These are phyloP conservation scores for Cyclotella cryptica DNA, from an alignment of 108 stramenopile genomes.

Conservation along the genomic window DNA sequence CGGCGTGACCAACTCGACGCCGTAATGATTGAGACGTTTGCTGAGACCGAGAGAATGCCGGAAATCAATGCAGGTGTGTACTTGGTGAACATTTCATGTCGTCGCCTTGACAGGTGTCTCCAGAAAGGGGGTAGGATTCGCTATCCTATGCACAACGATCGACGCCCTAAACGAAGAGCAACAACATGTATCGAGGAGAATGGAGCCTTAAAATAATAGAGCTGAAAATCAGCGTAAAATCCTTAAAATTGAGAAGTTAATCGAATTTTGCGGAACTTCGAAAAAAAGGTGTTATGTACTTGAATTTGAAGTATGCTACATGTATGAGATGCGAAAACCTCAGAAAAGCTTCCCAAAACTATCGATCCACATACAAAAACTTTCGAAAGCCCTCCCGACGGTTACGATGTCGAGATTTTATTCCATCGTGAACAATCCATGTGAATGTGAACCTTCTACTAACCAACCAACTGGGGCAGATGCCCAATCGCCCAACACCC, in stretches of 20 bases:
- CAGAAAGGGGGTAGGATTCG: not conserved
- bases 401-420: too few species aligned
- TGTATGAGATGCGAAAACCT: too few species aligned
- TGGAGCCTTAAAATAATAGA: too few species aligned
- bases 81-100: not conserved
- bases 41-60: slow-evolving; percentile 1
- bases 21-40: not conserved
- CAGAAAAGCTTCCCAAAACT: too few species aligned
- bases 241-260: too few species aligned
- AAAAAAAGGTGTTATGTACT: not conserved
- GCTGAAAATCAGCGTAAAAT: too few species aligned
- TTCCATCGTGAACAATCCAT: not conserved
- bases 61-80: not conserved
- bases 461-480: not conserved
- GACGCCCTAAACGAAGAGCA: too few species aligned
- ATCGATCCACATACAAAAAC: too few species aligned
- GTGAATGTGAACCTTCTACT: not conserved
- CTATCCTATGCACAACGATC: not conserved
- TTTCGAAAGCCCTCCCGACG: too few species aligned
- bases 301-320: too few species aligned
- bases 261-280: too few species aligned
- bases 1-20: not conserved
- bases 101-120: not conserved
- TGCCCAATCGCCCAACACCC: not conserved
- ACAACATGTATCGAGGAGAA: too few species aligned